Evolutionary conservation across 1,139 yeast species (phyloP), one percentile per base, ranked within the genome.

Genomic region (Geotrichum reessii): DNA sequence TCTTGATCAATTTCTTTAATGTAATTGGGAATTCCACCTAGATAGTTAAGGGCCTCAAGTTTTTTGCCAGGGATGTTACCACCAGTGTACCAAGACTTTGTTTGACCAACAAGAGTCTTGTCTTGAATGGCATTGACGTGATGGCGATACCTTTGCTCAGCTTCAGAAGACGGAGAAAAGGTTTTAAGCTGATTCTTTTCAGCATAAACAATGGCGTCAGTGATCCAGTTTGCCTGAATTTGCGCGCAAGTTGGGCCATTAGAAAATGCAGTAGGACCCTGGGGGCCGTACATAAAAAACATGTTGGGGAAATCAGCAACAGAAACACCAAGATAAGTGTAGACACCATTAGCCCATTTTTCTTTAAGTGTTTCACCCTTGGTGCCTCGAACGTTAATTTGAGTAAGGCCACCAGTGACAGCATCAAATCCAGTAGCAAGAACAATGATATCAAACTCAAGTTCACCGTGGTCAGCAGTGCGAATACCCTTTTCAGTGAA

Each of bases 381-480:
- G 27, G 54, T 53, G 14, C 71, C 68, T 14, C 54, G 57, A 42
- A 69, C 52, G 44, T 66, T 65, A 44, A 71, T 64, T 55, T 65
- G 67, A 46, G 63, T 64, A 50, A 68, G 64, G 7, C 71, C 70
- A n/a, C 74, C 74, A 28, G 73, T 69, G 50, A 67, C 63, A 17
- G 70, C 66, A 55, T 71, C 74, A 59, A 70, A 71, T 1, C 73
- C 73, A 19, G 73, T 71, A 11, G 73, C 73, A 44, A 69, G 63
- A 21, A 66, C 61, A 55, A 70, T 62, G 28, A 68, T 46, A 55
- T 70, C 73, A 58, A 70, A 59, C 54, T 70, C 69, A 48, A 58
- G 58, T 25, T 63, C 63, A 11, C 59, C 60, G n/a, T 66, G 66
- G 27, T 64, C 65, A 14, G 55, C 57, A 19, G 68, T 63, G 27